Evolutionary conservation across 495 filamentous ascomycete species (phyloP).

Genomic region (Xylaria castorea): DNA sequence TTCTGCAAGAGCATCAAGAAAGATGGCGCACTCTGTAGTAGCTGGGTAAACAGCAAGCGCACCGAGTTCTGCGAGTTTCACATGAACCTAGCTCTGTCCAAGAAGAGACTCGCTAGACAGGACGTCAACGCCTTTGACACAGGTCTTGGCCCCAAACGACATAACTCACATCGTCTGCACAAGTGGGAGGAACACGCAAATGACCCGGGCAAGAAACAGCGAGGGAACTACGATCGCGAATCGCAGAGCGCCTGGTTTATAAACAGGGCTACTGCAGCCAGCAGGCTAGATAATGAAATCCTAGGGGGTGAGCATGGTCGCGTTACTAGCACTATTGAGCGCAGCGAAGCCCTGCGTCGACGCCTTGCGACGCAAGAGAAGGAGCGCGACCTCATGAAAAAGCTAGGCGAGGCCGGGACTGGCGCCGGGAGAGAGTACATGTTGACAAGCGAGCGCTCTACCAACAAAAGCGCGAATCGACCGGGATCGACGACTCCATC

Average conservation of each 20-base stretch:
- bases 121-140: conserved; percentile 74
- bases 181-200: conserved; percentile 31
- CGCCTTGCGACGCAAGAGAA: conserved; percentile 74
- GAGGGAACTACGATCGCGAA: conserved; percentile 63
- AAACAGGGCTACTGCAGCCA: conserved; percentile 59
- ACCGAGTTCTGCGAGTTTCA: conserved; percentile 96
- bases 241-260: conserved; percentile 68
- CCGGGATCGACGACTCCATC: conserved; percentile 19
- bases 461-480: conserved; percentile 25
- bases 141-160: conserved; percentile 47
- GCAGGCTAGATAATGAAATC: conserved; percentile 72
- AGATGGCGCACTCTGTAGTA: conserved; percentile 79
- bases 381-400: conserved; percentile 80
- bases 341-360: conserved; percentile 70
- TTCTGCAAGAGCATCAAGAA: conserved; percentile 86
- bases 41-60: conserved; percentile 86
- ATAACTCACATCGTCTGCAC: conserved; percentile 34
- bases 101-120: conserved; percentile 72
- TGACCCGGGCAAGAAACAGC: conserved; percentile 50
- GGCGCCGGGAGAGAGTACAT: conserved; percentile 82
- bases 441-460: conserved; percentile 39
- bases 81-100: conserved; percentile 76
- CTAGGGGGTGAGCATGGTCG: conserved; percentile 58
- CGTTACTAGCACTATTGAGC: conserved; percentile 60
- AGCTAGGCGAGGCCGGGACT: conserved; percentile 65